Base-by-base conservation (phyloP, 1,284 basidiomycete genomes). In the Entoloma clypeatum region DNA sequence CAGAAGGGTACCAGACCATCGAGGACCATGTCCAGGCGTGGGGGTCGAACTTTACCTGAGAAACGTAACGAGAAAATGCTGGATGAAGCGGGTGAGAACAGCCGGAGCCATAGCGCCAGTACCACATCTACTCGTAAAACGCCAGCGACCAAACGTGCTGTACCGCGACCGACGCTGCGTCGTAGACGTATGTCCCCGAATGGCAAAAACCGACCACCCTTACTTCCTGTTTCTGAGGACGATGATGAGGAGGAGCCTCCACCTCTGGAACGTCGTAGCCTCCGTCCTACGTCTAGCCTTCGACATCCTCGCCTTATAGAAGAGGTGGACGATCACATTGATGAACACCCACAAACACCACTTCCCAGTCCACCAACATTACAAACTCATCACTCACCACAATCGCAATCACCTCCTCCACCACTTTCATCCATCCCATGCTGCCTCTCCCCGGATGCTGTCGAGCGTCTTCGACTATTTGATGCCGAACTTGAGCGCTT, bases 131-230 rank as follows among this genome's bases (percentile, higher is more conserved):
- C 9, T 10, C 26, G 14, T 14, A 28, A 28, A 9, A 28, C 26
- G 3, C 11, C 26, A 10, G 26, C 26, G 4, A 28, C 26, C 4
- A 28, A 28, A 28, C 26, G 26, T 14, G 26, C 26, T 10, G 11
- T 14, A 14, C 14, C 26, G 4, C 26, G 11, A 9, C 26, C 26
- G 9, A n/a, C 11, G 4, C 26, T 9, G 26, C 26, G 26, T n/a
- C 11, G 8, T 14, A 19, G 33, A n/a, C 6, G 33, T 17, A 6
- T 5, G 16, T n/a, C 11, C 16, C 41, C 19, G 6, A 38, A 22
- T 24, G 11, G 16, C 19, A 37, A 44, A 18, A n/a, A 44, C 19
- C 42, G n/a, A n/a, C n/a, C n/a, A n/a, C n/a, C n/a, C n/a, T n/a
- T n/a, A n/a, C n/a, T n/a, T n/a, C n/a, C n/a, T n/a, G n/a, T n/a